Base-by-base conservation (phyloP, 768 basidiomycete genomes). In the Amanita pseudoporphyria region DNA sequence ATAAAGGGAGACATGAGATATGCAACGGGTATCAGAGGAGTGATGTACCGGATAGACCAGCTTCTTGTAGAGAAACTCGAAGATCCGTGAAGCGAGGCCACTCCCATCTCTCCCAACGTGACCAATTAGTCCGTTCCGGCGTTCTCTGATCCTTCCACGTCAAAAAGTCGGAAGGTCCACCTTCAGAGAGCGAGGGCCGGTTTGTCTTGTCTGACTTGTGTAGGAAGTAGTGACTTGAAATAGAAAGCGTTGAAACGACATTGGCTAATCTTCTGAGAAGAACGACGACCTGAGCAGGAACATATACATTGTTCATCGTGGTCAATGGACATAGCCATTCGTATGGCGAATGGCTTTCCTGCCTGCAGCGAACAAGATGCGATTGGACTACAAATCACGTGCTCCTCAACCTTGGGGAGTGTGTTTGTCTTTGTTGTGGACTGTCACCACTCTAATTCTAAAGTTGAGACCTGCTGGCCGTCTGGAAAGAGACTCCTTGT, bases 251-350 rank as follows among this genome's bases (percentile, higher is more conserved):
- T 0, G 84, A 84, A 37, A 88, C 72, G 33, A 75, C 77, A 55
- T 85, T 83, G 52, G 80, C 74, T 30, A 88, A 67, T 52, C 85
- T 71, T 54, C 76, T 82, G 47, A 87, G 67, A 31, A 87, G 63
- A 35, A 75, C 64, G 50, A 74, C 71, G 58, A 87, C 76, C 50
- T 78, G 78, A 38, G 73, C 67, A 31, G 86, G 80, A 56, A 86
- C 67, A 55, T 68, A 71, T 35, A 73, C 60, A 51, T 64, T 69
- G 62, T 63, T 71, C 70, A 72, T 72, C 0, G 16, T 35, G 40
- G 9, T 24, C 26, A 47, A 21, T 22, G 36, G 5, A 16, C 6
- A 48, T 18, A 26, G n/a, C 22, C 13, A 26, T 31, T 26, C 21
- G n/a, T 40, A 18, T 21, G 26, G 5, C 26, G 22, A 2, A 21